phyloP scores from a whole-genome alignment of 495 filamentous ascomycete species.

The Tricharina praecox region DNA sequence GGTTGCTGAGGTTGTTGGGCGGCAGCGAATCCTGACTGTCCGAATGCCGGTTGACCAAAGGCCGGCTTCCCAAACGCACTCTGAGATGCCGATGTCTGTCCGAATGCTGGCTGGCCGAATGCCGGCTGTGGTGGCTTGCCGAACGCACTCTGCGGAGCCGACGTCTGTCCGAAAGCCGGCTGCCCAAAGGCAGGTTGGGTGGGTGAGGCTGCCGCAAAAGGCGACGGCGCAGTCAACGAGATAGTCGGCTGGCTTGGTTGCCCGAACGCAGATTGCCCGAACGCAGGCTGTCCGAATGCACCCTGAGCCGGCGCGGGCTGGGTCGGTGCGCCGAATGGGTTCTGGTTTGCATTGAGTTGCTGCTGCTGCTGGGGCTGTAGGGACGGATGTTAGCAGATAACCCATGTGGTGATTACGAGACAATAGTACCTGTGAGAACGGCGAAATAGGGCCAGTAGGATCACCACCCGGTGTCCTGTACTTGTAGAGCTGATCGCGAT shows the following conservation, averaged over 20 bases:
- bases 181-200: conserved; percentile 21
- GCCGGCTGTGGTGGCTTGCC: conserved; percentile 16
- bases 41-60: conserved; percentile 23
- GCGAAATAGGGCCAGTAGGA: neutral
- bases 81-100: conserved; percentile 20
- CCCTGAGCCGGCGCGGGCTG: neutral
- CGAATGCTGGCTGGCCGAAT: conserved; percentile 30
- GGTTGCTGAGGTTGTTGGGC: neutral
- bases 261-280: conserved; percentile 27
- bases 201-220: conserved; percentile 1
- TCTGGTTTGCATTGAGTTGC: neutral
- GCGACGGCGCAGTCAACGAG: neutral
- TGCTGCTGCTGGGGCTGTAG: neutral
- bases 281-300: conserved; percentile 15
- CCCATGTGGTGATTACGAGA: neutral
- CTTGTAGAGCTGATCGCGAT: conserved; percentile 9
- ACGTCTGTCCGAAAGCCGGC: conserved; percentile 21
- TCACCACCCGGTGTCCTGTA: conserved; percentile 3
- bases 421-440: neutral
- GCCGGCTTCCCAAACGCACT: conserved; percentile 26
- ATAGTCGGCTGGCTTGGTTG: conserved; percentile 11
- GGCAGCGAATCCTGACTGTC: conserved; percentile 1
- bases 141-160: conserved; percentile 24
- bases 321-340: conserved; percentile 5
- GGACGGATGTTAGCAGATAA: neutral